phyloP scores from a whole-genome alignment of 495 filamentous ascomycete genomes.

The Daldinia childiae region DNA sequence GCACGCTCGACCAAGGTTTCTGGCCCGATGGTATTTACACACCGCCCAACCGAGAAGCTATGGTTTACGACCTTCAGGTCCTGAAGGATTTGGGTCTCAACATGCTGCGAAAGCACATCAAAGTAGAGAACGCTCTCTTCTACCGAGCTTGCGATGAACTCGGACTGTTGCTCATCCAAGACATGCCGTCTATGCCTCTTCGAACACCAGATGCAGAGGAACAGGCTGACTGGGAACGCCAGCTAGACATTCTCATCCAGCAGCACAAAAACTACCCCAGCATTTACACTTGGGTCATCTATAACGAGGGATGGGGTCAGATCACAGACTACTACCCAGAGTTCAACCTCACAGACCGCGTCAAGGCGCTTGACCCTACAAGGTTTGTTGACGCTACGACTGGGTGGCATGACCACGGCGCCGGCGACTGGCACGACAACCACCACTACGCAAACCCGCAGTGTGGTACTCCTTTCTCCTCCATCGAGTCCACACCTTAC shows the following conservation, averaged over 20 bases:
- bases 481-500: constrained; percentile 62
- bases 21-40: constrained; percentile 75
- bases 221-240: constrained; percentile 68
- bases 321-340: constrained; percentile 61
- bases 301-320: constrained; percentile 79
- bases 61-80: constrained; percentile 69
- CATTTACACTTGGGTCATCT: constrained; percentile 68
- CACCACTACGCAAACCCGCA: constrained; percentile 77
- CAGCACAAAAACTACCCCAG: constrained; percentile 71
- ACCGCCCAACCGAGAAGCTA: constrained; percentile 68
- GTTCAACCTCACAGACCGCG: constrained; percentile 60
- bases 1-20: constrained; percentile 73
- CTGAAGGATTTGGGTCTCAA: constrained; percentile 72
- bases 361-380: constrained; percentile 67
- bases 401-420: constrained; percentile 61
- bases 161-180: constrained; percentile 71
- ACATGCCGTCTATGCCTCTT: constrained; percentile 68
- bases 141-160: constrained; percentile 73
- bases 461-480: constrained; percentile 73
- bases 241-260: constrained; percentile 67
- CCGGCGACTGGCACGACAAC: constrained; percentile 62
- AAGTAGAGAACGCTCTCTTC: constrained; percentile 71
- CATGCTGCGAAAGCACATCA: constrained; percentile 76
- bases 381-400: constrained; percentile 67
- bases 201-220: constrained; percentile 56